Evolutionary conservation across 2,329 filamentous ascomycete genomes (phyloP).

Genomic region (Raffaelea ambrosiae): DNA sequence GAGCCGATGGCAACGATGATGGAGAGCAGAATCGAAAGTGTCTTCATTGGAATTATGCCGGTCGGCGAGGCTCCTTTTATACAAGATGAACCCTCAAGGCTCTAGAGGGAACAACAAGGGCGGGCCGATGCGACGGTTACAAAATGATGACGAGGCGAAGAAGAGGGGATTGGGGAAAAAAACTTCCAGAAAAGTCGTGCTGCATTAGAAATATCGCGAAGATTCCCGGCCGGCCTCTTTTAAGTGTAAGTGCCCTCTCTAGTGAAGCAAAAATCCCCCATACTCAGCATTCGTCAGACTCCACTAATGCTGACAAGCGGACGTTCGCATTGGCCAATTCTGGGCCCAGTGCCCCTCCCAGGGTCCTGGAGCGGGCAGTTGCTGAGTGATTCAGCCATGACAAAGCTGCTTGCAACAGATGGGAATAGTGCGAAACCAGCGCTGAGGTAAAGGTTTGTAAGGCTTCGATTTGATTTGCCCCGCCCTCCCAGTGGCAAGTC

Average conservation of each 20-base stretch:
- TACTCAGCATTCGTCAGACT: constrained; percentile 7
- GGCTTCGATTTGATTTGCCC: not conserved
- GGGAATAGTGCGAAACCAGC: not conserved
- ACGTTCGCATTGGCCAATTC: constrained; percentile 1
- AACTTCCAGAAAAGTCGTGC: not conserved
- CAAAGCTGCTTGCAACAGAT: constrained; percentile 4
- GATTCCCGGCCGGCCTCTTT: too few relatives aligned
- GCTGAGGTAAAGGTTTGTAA: constrained; percentile 12
- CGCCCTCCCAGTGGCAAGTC: not conserved
- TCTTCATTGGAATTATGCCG: constrained; percentile 28
- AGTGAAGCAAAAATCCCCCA: not conserved
- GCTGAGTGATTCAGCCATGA: constrained; percentile 12
- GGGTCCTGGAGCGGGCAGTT: not conserved
- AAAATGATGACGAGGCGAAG: too few relatives aligned
- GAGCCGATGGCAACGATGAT: constrained; percentile 29
- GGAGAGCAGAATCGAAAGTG: constrained; percentile 27
- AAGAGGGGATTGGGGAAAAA: too few relatives aligned
- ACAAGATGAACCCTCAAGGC: too few relatives aligned
- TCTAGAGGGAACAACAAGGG: too few relatives aligned
- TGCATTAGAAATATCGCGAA: too few relatives aligned
- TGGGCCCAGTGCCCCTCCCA: too few relatives aligned
- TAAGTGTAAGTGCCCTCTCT: not conserved
- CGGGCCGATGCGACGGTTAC: too few relatives aligned
- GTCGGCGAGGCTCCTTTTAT: too few relatives aligned
- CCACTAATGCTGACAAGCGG: constrained; percentile 3